Percentiles rank a stretch among this genome's conserved stretches.
These are phyloP conservation scores for Capsicum pubescens DNA, from an alignment of 257 asterid species.

Conservation along the genomic window DNA sequence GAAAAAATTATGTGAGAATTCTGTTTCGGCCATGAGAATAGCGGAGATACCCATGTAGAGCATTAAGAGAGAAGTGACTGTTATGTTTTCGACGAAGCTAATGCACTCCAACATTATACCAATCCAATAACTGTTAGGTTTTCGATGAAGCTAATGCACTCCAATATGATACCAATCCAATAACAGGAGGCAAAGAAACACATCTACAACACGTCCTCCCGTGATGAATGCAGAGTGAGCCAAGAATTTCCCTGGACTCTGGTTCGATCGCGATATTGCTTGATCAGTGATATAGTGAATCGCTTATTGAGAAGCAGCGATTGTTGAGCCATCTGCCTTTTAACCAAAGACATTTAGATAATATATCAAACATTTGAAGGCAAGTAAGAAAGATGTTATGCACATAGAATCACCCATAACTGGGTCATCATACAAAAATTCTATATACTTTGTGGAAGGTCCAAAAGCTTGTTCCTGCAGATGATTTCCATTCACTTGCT, in stretches of 20 bases:
- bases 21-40: too few species aligned
- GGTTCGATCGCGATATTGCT: background rate
- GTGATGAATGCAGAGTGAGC: slow-evolving; percentile 47
- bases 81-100: too few species aligned
- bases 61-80: too few species aligned
- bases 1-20: too few species aligned
- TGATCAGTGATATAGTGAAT: background rate
- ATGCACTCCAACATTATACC: too few species aligned
- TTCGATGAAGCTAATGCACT: background rate
- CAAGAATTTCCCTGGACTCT: slow-evolving; percentile 23
- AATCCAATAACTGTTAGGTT: too few species aligned
- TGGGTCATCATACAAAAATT: background rate
- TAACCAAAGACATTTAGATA: background rate
- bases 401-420: background rate
- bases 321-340: background rate
- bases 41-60: too few species aligned
- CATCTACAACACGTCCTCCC: slow-evolving; percentile 53
- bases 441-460: background rate
- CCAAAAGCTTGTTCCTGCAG: background rate
- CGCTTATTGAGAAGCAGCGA: background rate
- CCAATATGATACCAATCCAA: background rate
- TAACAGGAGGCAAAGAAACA: background rate
- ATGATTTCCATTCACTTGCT: too few species aligned
- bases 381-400: background rate
- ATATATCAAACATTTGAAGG: background rate